Evolutionary conservation across 1,284 basidiomycete genomes (phyloP), one percentile per base, ranked within the genome.

Genomic region (Sphaerobolus stellatus): DNA sequence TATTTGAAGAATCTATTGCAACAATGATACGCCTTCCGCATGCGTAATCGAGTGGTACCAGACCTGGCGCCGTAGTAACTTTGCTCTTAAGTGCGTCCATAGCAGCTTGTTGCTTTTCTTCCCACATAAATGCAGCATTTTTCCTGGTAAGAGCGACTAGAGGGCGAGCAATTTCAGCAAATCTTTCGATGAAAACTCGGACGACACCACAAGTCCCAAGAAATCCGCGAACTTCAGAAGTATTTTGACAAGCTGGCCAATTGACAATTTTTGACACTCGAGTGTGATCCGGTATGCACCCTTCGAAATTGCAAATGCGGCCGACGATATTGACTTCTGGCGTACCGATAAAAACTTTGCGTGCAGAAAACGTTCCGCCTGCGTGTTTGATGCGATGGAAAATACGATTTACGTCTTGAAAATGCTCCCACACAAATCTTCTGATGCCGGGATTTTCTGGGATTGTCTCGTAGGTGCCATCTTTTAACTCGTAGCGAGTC

Each of bases 391-490:
- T 44, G 4, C 52, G 49, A 27, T 68, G 65, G 52, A 70, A 60
- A 18, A 71, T 60, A 14, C 61, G 33, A 41, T 71, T 60, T 0
- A 72, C 60, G 58, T 70, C 65, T 6, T 57, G 11, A 0, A 64
- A 54, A 59, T 74, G 69, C 62, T 72, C 68, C 67, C 64, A 73
- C 2, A 74, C 60, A 52, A 73, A 75, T 5, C 64, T 29, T 2
- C 56, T 48, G 20, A 66, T 67, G 2, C 64, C 60, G 0, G 56
- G 28, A 30, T 70, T 68, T 40, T 53, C 11, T 43, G 57, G n/a
- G 58, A 49, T 14, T 0, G 45, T 54, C 25, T 69, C 61, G 25
- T 55, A 64, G 1, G 18, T 25, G 7, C 67, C 66, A 27, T 59
- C 58, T 2, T 50, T 25, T 36, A 59, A 25, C 6, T 54, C n/a